phyloP scores from a whole-genome alignment of 805 yeast genomes.

The Candida peoriensis region DNA sequence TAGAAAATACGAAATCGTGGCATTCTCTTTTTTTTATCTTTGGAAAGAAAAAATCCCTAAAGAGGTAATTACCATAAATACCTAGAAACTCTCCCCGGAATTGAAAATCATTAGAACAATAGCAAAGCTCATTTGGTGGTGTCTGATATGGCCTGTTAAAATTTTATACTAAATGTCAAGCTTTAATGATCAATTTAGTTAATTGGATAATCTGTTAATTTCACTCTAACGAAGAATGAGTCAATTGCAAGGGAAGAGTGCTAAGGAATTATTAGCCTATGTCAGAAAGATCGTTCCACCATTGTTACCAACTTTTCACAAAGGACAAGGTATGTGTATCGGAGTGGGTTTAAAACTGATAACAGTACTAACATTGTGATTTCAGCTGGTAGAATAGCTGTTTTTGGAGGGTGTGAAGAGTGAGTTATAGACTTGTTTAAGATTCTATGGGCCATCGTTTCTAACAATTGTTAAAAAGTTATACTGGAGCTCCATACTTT shows the following conservation, averaged over 20 bases:
- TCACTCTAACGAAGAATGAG: too few relatives aligned
- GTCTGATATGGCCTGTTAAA: too few relatives aligned
- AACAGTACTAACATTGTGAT: background rate
- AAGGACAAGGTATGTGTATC: constrained; percentile 62
- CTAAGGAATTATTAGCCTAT: constrained; percentile 40
- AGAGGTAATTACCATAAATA: too few relatives aligned
- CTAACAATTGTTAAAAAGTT: constrained; percentile 30
- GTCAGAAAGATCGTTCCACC: constrained; percentile 70
- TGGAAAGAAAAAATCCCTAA: too few relatives aligned
- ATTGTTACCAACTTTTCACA: constrained; percentile 61
- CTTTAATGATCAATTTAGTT: too few relatives aligned
- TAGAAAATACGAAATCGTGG: too few relatives aligned
- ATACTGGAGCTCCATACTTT: constrained; percentile 96
- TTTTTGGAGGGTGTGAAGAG: constrained; percentile 93
- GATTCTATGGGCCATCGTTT: background rate
- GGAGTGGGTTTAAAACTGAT: background rate
- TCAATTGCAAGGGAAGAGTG: constrained; percentile 9
- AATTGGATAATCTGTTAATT: too few relatives aligned
- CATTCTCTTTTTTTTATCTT: too few relatives aligned
- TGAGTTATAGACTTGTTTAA: constrained; percentile 17
- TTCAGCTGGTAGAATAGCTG: constrained; percentile 69
- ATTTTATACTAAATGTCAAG: too few relatives aligned
- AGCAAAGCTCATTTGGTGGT: too few relatives aligned
- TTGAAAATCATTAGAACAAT: too few relatives aligned
- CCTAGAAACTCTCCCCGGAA: too few relatives aligned